Percentiles rank a stretch among this genome's conserved stretches.
Conservation (phyloP, 225 moss, liverwort and hornwort genomes). For the Pseudoscleropodium purum region DNA sequence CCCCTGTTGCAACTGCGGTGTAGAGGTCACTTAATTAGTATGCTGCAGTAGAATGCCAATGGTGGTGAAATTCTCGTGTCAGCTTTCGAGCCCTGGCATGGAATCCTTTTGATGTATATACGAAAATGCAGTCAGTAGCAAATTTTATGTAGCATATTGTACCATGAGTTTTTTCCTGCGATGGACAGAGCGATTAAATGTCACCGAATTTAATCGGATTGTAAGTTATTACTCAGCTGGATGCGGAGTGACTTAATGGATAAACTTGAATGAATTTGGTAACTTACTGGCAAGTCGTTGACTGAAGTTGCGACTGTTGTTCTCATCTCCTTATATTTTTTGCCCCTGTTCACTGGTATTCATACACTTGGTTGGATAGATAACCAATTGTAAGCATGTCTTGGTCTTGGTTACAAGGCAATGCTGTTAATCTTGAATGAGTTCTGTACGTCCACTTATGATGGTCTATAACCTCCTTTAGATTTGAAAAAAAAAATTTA, state of each 20-base stretch:
- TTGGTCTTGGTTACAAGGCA: not conserved
- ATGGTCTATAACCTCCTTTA: too few species aligned
- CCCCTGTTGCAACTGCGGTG: slow-evolving; percentile 25
- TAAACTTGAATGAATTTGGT: not conserved
- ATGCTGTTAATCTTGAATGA: not conserved
- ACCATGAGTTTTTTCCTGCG: not conserved
- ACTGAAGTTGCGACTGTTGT: too few species aligned
- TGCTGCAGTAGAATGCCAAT: too few species aligned
- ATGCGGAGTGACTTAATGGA: not conserved
- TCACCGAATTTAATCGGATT: not conserved
- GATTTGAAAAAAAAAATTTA: too few species aligned
- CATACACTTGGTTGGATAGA: not conserved
- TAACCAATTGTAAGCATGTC: not conserved
- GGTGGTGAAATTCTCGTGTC: too few species aligned
- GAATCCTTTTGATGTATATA: not conserved
- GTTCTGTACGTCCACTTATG: too few species aligned
- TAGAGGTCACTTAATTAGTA: not conserved
- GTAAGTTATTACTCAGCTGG: too few species aligned
- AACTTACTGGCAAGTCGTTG: too few species aligned
- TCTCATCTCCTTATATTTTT: not conserved
- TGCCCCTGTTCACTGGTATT: not conserved
- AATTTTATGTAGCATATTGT: not conserved
- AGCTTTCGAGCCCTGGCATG: not conserved
- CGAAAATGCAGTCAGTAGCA: too few species aligned
- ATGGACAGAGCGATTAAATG: not conserved